These are phyloP conservation scores for Sphaerulina musiva DNA, from an alignment of 2,329 filamentous ascomycete genomes.

Conservation along the genomic window DNA sequence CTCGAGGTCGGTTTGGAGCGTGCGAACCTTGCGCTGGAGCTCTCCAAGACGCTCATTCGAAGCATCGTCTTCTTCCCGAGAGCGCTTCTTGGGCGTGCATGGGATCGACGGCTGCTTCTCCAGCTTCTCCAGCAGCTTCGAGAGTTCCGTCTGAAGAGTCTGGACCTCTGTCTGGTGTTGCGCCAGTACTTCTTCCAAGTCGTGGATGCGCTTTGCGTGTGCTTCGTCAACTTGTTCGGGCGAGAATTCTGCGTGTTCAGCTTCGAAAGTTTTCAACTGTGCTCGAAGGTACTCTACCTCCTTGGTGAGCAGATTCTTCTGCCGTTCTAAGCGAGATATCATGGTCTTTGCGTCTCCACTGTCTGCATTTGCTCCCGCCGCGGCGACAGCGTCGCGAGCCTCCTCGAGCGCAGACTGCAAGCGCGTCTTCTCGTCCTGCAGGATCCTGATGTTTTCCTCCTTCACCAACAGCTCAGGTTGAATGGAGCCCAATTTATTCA, in stretches of 20 bases:
- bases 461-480: slow-evolving; percentile 73
- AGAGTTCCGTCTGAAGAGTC: slow-evolving; percentile 66
- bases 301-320: slow-evolving; percentile 76
- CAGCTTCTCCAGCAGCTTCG: slow-evolving; percentile 38
- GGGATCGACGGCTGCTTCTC: slow-evolving; percentile 58
- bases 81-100: slow-evolving; percentile 42
- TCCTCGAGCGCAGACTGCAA: slow-evolving; percentile 66
- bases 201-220: slow-evolving; percentile 66
- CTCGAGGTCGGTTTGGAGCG: slow-evolving; percentile 70
- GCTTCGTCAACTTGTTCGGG: slow-evolving; percentile 70
- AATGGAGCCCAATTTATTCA: slow-evolving; percentile 71
- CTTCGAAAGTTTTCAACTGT: slow-evolving; percentile 78
- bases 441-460: slow-evolving; percentile 63
- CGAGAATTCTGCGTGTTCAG: slow-evolving; percentile 80
- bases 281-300: slow-evolving; percentile 92
- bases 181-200: slow-evolving; percentile 80
- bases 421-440: slow-evolving; percentile 63
- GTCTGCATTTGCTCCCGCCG: slow-evolving; percentile 30
- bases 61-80: slow-evolving; percentile 44
- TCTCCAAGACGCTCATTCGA: slow-evolving; percentile 70
- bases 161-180: slow-evolving; percentile 78
- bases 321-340: slow-evolving; percentile 67
- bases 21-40: slow-evolving; percentile 78
- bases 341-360: slow-evolving; percentile 60
- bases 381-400: slow-evolving; percentile 44